Percentiles rank a stretch among this genome's conserved stretches.
Conservation (phyloP, 148 eudicot genomes). For the Cornus kousa region DNA sequence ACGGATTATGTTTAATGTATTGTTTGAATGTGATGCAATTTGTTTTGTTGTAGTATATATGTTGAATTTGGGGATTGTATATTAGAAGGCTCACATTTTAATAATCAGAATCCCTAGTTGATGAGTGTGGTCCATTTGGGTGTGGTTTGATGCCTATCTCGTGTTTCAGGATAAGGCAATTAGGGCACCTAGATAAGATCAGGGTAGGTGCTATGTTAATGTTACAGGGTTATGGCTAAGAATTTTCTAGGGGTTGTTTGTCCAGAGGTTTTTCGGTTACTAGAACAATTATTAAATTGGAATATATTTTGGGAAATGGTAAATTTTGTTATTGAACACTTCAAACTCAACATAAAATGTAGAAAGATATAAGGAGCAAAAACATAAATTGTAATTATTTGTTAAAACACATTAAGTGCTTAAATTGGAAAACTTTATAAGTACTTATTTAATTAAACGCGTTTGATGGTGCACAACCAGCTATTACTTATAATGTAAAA, state of each 20-base stretch:
- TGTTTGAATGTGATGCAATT: background rate
- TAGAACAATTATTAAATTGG: background rate
- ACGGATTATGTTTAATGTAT: background rate
- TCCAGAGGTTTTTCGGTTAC: background rate
- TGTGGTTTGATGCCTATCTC: background rate
- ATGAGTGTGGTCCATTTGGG: background rate
- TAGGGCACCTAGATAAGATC: background rate
- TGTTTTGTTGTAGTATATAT: background rate
- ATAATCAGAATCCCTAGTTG: background rate
- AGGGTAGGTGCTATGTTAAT: background rate
- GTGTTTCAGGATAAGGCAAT: background rate
- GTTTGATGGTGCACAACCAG: too few relatives aligned
- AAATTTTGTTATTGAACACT: background rate
- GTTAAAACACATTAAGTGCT: too few relatives aligned
- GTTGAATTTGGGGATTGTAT: background rate
- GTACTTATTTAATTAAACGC: too few relatives aligned
- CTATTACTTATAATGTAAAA: too few relatives aligned
- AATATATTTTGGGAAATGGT: background rate
- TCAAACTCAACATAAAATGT: background rate
- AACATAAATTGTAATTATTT: background rate
- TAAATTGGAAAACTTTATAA: too few relatives aligned
- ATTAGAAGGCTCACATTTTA: background rate
- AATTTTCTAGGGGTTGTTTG: background rate
- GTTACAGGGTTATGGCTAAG: too few relatives aligned
- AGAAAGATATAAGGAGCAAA: background rate